Evolutionary conservation across 148 eudicot species (phyloP), one percentile per base, ranked within the genome.

Genomic region (Amaranthus cruentus): DNA sequence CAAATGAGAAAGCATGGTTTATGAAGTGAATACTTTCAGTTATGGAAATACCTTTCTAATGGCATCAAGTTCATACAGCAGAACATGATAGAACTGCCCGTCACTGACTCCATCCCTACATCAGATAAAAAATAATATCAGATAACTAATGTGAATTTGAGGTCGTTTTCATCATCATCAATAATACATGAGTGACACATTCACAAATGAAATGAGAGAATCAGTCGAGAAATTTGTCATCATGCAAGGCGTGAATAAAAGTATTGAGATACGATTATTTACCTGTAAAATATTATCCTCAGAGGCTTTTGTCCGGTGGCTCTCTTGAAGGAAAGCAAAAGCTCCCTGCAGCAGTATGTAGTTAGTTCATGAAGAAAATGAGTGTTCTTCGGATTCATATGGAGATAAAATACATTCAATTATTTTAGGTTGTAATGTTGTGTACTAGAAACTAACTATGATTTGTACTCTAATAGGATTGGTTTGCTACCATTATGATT

Each of bases 101-200:
- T 93, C 98, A 75, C 98, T 90, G 60, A 93, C 98, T 57, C 98
- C 98, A 80, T 93, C 98, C 87, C 98, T 93, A 71, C 75, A 77
- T 72, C 57, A 14, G 18, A 38, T 56, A 52, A 60, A 13, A 75
- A 43, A 63, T 62, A 47, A 70, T 18, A 7, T 69, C 54, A 49
- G 12, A 74, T 12, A 74, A 43, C 59, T 5, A 15, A 12, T 15
- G 7, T 2, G 18, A 13, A 68, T 6, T 53, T 66, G 44, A 55
- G 6, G 63, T 69, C 9, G 4, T 53, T 21, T 4, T 46, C 9
- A 9, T 53, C 15, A 2, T 10, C 11, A 9, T 14, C 15, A 49
- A 66, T 53, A 18, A 58, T 6, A 5, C 0, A 18, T 18, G 18
- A 18, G 18, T 18, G 18, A 18, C 18, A 18, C 18, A 18, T 18